Percentiles rank a stretch among this genome's conserved stretches.
These are phyloP conservation scores for Fusarium solani-melongenae DNA, from an alignment of 2,329 filamentous ascomycete species.

Conservation along the genomic window DNA sequence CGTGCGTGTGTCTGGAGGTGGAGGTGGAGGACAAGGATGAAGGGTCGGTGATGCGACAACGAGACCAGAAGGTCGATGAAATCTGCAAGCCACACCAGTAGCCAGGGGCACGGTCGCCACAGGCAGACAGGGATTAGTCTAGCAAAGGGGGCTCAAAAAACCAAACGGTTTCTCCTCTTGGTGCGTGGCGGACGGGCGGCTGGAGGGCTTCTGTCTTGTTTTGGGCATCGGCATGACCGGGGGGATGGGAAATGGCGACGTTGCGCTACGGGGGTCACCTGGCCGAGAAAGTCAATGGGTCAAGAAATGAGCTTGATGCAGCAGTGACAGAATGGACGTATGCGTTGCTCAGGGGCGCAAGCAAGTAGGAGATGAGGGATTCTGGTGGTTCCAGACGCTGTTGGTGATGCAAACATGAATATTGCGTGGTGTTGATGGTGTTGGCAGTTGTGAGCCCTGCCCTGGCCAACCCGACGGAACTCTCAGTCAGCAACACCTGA, in stretches of 20 bases:
- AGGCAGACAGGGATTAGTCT: slow-evolving; percentile 18
- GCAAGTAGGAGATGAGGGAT: background rate
- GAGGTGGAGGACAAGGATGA: background rate
- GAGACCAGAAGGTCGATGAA: background rate
- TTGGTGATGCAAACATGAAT: slow-evolving; percentile 8
- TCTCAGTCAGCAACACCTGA: background rate
- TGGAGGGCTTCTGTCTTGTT: background rate
- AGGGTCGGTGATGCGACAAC: slow-evolving; percentile 1
- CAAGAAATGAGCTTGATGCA: slow-evolving; percentile 33
- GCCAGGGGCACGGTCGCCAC: slow-evolving; percentile 24
- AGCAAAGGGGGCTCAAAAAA: slow-evolving; percentile 9
- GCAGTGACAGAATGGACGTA: background rate
- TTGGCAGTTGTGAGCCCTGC: background rate
- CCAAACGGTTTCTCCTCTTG: slow-evolving; percentile 16
- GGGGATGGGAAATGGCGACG: slow-evolving; percentile 16
- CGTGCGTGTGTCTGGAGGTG: background rate
- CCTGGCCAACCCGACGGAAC: background rate
- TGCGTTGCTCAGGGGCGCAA: slow-evolving; percentile 20
- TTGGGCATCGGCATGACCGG: slow-evolving; percentile 16
- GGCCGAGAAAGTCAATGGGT: slow-evolving; percentile 7
- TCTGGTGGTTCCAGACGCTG: background rate
- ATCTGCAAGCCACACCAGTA: slow-evolving; percentile 25
- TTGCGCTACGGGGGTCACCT: slow-evolving; percentile 27
- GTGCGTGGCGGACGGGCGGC: background rate
- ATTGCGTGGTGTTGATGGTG: background rate